phyloP scores from a whole-genome alignment of 345 rosid genomes.

The Aegle marmelos region DNA sequence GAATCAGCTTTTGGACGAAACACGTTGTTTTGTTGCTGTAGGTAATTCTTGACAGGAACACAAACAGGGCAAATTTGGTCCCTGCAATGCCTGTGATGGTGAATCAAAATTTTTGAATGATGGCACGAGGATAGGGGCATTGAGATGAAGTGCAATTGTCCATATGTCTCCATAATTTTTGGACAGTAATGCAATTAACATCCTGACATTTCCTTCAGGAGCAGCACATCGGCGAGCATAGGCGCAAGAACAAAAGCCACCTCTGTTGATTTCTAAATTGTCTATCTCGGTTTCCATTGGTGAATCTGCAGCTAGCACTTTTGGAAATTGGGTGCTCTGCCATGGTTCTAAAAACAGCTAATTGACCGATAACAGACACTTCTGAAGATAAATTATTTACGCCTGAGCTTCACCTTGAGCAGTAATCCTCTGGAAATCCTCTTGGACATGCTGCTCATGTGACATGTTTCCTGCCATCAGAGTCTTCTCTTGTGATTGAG shows the following conservation, averaged over 20 bases:
- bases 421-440: constrained; percentile 76
- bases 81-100: constrained; percentile 64
- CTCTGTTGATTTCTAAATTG: constrained; percentile 67
- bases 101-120: constrained; percentile 61
- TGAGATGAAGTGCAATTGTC: constrained; percentile 51
- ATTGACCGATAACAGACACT: constrained; percentile 48
- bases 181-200: constrained; percentile 55
- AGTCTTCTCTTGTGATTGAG: constrained; percentile 53
- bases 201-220: constrained; percentile 78
- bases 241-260: constrained; percentile 88
- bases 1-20: constrained; percentile 39
- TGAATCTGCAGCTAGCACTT: constrained; percentile 42
- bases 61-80: constrained; percentile 82
- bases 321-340: constrained; percentile 42
- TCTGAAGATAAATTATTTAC: constrained; percentile 61
- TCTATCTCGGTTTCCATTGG: constrained; percentile 52
- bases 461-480: constrained; percentile 45
- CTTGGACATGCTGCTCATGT: constrained; percentile 67
- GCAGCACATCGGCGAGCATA: constrained; percentile 80
- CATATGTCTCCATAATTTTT: constrained; percentile 75
- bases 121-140: constrained; percentile 79
- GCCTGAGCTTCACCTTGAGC: constrained; percentile 77
- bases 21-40: constrained; percentile 51
- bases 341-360: constrained; percentile 41
- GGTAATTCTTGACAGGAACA: constrained; percentile 64